phyloP scores from a whole-genome alignment of 2,329 filamentous ascomycete genomes.

The Penicillium sclerotiorum region DNA sequence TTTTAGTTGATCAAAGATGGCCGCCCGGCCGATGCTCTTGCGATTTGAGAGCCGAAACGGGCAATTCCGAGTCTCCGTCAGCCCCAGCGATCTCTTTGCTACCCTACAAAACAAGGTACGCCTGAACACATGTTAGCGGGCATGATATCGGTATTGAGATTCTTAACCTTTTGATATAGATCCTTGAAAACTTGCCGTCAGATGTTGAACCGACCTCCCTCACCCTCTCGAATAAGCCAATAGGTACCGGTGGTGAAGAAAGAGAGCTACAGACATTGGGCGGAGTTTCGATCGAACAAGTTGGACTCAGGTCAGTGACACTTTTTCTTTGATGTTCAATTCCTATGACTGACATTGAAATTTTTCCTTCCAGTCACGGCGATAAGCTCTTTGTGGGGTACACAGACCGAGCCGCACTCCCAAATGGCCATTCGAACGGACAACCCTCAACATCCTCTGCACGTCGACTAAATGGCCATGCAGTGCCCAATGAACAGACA shows the following conservation, averaged over 20 bases:
- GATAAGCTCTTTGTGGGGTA: conserved; percentile 90
- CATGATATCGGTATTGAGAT: too few relatives aligned
- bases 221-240: conserved; percentile 62
- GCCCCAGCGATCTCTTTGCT: conserved; percentile 71
- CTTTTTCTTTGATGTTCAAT: not conserved
- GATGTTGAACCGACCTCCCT: conserved; percentile 59
- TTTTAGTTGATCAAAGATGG: conserved; percentile 40
- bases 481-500: conserved; percentile 55
- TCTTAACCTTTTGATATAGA: too few relatives aligned
- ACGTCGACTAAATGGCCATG: conserved; percentile 42
- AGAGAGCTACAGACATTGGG: conserved; percentile 55
- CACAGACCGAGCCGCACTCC: conserved; percentile 56
- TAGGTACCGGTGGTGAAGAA: conserved; percentile 59
- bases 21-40: conserved; percentile 68
- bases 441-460: conserved; percentile 24
- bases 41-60: conserved; percentile 90
- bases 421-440: conserved; percentile 50
- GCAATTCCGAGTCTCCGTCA: conserved; percentile 81
- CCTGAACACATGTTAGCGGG: too few relatives aligned
- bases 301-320: conserved; percentile 57
- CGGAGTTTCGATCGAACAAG: conserved; percentile 58
- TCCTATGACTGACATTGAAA: not conserved
- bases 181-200: conserved; percentile 63
- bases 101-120: conserved; percentile 53
- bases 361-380: conserved; percentile 66